Evolutionary conservation across 768 basidiomycete genomes (phyloP).

Genomic region (Calocybe gangraenosa): DNA sequence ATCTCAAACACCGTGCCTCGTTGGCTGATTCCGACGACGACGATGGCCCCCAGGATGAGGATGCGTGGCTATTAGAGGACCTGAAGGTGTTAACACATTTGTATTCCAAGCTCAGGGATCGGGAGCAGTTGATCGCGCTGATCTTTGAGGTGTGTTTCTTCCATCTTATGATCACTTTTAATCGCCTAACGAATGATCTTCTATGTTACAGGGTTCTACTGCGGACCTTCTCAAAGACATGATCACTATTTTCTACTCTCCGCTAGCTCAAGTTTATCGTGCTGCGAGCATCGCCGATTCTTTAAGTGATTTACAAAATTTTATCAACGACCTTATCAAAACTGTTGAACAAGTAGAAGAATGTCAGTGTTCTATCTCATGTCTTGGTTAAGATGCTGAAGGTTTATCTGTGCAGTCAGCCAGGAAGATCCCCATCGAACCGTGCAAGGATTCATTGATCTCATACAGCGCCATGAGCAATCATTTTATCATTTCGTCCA

Average conservation of each 20-base stretch:
- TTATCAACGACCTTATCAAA: slow-evolving; percentile 90
- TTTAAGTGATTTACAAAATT: slow-evolving; percentile 84
- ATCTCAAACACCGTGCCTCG: slow-evolving; percentile 54
- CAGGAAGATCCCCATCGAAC: slow-evolving; percentile 81
- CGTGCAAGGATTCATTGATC: slow-evolving; percentile 90
- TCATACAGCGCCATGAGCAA: slow-evolving; percentile 92
- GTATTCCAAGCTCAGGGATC: slow-evolving; percentile 76
- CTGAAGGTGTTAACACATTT: slow-evolving; percentile 74
- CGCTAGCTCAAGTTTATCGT: slow-evolving; percentile 93
- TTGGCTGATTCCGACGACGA: slow-evolving; percentile 87
- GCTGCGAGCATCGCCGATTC: slow-evolving; percentile 98
- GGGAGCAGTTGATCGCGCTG: slow-evolving; percentile 87
- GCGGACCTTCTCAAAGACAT: slow-evolving; percentile 96
- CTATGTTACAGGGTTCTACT: slow-evolving; percentile 69
- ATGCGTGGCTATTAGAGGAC: slow-evolving; percentile 96
- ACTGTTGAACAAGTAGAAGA: slow-evolving; percentile 93
- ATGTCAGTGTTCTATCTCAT: slow-evolving; percentile 43
- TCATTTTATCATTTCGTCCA: slow-evolving; percentile 96
- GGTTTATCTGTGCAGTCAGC: slow-evolving; percentile 46
- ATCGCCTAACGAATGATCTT: neutral
- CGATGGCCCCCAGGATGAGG: slow-evolving; percentile 89
- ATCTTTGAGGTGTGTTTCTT: slow-evolving; percentile 78
- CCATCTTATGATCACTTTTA: too few species aligned
- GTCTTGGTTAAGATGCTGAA: slow-evolving; percentile 2
- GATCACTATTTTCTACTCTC: slow-evolving; percentile 97